Conservation (phyloP, 441 rosid genomes). For the Gossypium trilobum region DNA sequence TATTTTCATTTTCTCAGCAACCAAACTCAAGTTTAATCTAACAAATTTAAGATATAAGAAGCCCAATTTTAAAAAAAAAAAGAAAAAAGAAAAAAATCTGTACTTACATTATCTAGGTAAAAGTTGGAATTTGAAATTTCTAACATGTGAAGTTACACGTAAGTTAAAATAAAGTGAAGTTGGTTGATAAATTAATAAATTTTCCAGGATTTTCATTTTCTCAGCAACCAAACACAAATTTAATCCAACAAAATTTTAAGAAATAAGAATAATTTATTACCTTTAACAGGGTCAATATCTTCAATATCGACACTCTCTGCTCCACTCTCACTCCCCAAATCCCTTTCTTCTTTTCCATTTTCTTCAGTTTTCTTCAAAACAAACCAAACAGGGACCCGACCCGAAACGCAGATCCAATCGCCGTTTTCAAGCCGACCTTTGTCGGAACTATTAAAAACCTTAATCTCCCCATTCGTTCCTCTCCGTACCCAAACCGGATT, state of each 20-base stretch:
- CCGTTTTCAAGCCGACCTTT: conserved; percentile 40
- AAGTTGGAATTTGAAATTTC: neutral
- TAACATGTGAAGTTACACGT: no score
- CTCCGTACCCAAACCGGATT: conserved; percentile 57
- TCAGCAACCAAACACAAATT: neutral
- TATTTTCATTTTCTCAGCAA: neutral
- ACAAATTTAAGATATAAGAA: neutral
- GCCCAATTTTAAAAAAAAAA: neutral
- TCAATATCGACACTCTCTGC: conserved; percentile 29
- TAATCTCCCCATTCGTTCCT: conserved; percentile 21
- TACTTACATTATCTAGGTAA: neutral
- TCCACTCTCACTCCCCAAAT: conserved; percentile 21
- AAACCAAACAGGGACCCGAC: conserved; percentile 50
- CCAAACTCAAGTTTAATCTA: neutral
- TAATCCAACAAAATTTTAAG: neutral
- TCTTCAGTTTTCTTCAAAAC: conserved; percentile 28
- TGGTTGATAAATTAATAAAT: neutral
- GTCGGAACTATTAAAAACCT: conserved; percentile 39
- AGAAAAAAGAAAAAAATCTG: neutral
- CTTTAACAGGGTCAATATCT: conserved; percentile 49
- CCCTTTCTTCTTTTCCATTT: conserved; percentile 18
- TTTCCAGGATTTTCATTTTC: neutral
- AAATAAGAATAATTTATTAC: conserved; percentile 19
- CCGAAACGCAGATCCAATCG: conserved; percentile 49
- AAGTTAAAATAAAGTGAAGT: neutral